Evolutionary conservation across 2,329 filamentous ascomycete genomes (phyloP).

Genomic region (Xylaria multiplex): DNA sequence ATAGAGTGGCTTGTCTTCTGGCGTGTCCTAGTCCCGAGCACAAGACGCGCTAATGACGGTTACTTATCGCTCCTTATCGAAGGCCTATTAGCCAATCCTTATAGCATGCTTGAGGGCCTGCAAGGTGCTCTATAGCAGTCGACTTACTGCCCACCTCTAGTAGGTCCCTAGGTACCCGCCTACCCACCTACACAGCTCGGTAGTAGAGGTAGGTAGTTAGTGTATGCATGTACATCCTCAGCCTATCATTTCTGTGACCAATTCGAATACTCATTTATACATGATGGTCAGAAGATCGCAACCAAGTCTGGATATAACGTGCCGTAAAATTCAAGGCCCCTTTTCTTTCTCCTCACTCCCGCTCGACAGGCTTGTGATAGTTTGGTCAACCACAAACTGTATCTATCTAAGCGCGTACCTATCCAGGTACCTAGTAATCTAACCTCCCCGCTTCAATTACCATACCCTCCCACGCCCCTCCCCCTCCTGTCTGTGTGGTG

Average conservation of each 20-base stretch:
- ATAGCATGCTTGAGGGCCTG: background rate
- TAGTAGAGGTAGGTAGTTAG: too few relatives aligned
- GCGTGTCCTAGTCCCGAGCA: background rate
- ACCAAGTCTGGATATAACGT: background rate
- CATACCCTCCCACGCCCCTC: background rate
- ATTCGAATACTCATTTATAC: background rate
- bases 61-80: constrained; percentile 28
- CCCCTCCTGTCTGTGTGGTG: background rate
- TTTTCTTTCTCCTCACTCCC: too few relatives aligned
- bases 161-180: too few relatives aligned
- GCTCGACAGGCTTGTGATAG: background rate
- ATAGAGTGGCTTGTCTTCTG: background rate
- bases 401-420: background rate
- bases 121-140: too few relatives aligned
- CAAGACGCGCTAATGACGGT: constrained; percentile 11
- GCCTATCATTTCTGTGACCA: constrained; percentile 5
- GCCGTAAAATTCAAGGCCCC: too few relatives aligned
- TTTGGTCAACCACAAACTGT: background rate
- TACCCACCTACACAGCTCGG: too few relatives aligned
- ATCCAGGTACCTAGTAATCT: background rate
- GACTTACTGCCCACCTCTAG: too few relatives aligned
- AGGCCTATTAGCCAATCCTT: constrained; percentile 14
- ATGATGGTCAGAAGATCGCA: constrained; percentile 2
- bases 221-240: background rate
- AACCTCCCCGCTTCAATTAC: background rate